phyloP scores from a whole-genome alignment of 768 basidiomycete genomes.

The Podaxis rugospora region DNA sequence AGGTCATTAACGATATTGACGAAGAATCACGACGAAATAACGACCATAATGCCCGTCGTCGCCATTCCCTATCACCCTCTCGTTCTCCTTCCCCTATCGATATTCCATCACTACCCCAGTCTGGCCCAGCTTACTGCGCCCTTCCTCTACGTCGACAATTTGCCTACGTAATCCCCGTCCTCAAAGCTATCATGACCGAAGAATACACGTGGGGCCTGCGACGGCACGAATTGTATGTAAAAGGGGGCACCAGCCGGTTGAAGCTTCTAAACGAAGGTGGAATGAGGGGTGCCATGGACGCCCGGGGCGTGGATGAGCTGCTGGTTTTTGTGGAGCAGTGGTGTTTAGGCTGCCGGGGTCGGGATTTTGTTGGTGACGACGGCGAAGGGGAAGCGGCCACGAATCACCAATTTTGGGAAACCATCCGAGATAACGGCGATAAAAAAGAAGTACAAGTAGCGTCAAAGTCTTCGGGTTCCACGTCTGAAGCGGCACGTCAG shows the following conservation, averaged over 20 bases:
- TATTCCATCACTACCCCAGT: constrained; percentile 35
- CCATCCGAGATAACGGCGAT: not conserved
- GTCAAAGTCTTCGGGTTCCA: not conserved
- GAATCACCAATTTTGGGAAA: not conserved
- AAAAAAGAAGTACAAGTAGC: not conserved
- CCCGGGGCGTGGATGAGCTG: constrained; percentile 31
- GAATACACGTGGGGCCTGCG: constrained; percentile 47
- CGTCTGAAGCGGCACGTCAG: not conserved
- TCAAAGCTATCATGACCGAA: constrained; percentile 54
- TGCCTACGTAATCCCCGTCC: constrained; percentile 58
- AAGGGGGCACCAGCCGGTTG: constrained; percentile 47
- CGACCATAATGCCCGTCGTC: constrained; percentile 18
- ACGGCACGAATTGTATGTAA: constrained; percentile 53
- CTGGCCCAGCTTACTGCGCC: constrained; percentile 2
- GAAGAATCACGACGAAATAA: constrained; percentile 28
- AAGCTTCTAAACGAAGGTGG: constrained; percentile 30
- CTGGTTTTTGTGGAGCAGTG: constrained; percentile 33
- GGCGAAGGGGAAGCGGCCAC: not conserved
- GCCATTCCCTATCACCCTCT: constrained; percentile 37
- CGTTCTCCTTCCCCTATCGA: constrained; percentile 40
- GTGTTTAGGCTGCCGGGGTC: constrained; percentile 30
- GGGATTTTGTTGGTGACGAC: constrained; percentile 3
- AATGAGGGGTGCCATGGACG: constrained; percentile 38
- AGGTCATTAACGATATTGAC: constrained; percentile 35
- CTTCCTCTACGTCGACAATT: constrained; percentile 56